Evolutionary conservation across 2,329 filamentous ascomycete genomes (phyloP).

Genomic region (Xylariaceae sp.): DNA sequence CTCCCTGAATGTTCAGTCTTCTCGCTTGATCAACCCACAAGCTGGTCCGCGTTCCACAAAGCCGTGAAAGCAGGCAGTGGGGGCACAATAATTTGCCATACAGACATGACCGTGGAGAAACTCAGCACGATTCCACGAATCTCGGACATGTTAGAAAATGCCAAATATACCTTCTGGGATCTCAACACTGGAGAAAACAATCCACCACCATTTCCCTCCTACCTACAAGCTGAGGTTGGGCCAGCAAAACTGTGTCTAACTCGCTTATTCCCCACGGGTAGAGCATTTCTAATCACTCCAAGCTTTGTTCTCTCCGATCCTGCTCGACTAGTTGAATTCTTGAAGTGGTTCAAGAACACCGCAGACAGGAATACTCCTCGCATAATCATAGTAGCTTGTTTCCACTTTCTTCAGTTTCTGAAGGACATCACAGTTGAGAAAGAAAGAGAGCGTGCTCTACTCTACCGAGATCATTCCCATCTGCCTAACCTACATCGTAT

Average conservation of each 20-base stretch:
- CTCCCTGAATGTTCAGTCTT: conserved; percentile 29
- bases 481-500: conserved; percentile 12
- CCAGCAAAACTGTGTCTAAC: conserved; percentile 35
- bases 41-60: conserved; percentile 27
- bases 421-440: conserved; percentile 35
- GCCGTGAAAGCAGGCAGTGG: conserved; percentile 19
- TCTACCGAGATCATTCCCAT: conserved; percentile 14
- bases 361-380: conserved; percentile 19
- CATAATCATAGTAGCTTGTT: conserved; percentile 34
- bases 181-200: conserved; percentile 25
- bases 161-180: conserved; percentile 28
- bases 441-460: conserved; percentile 17
- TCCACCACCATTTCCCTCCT: conserved; percentile 31
- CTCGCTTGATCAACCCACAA: conserved; percentile 18
- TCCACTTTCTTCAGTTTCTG: conserved; percentile 35
- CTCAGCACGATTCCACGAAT: conserved; percentile 27
- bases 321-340: conserved; percentile 32
- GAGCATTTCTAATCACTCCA: conserved; percentile 45
- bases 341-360: conserved; percentile 37
- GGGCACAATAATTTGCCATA: conserved; percentile 31
- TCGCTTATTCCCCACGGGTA: conserved; percentile 42
- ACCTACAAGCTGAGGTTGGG: conserved; percentile 10
- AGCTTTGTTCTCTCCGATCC: conserved; percentile 48
- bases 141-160: conserved; percentile 22
- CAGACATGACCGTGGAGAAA: conserved; percentile 21